These are phyloP conservation scores for Brassica balearica DNA, from an alignment of 441 rosid species.

Conservation along the genomic window DNA sequence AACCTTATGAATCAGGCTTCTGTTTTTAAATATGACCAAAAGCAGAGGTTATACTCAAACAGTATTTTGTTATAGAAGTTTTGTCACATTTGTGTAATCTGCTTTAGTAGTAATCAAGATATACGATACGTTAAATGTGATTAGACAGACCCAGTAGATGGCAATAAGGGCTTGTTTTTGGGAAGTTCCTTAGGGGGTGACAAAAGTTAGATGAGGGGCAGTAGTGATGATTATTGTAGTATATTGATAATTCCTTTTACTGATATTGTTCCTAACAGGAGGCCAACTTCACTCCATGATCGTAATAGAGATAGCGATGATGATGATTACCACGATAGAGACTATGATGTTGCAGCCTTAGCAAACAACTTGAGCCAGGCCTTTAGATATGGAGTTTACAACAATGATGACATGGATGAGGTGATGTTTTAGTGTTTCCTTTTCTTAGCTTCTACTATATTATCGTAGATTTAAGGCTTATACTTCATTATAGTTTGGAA, in stretches of 20 bases:
- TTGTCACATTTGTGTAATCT: conserved; percentile 27
- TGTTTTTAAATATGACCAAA: conserved; percentile 19
- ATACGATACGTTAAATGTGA: conserved; percentile 16
- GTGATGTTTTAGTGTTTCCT: conserved; percentile 49
- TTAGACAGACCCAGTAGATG: neutral
- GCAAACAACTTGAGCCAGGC: conserved; percentile 97
- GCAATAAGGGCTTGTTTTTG: conserved; percentile 11
- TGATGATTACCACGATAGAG: conserved; percentile 95
- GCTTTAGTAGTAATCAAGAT: conserved; percentile 24
- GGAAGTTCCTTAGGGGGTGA: conserved; percentile 3
- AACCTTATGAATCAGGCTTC: conserved; percentile 18
- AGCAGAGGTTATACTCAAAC: neutral
- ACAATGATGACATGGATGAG: conserved; percentile 84
- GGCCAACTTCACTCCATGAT: conserved; percentile 89
- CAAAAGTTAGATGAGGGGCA: neutral
- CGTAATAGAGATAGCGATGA: conserved; percentile 93
- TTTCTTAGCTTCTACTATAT: conserved; percentile 19
- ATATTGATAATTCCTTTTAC: neutral
- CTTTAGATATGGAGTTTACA: conserved; percentile 84
- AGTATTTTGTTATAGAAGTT: conserved; percentile 2
- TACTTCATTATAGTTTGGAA: neutral
- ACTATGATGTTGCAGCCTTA: conserved; percentile 94
- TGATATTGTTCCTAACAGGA: conserved; percentile 59
- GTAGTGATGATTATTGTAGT: conserved; percentile 13
- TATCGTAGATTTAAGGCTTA: conserved; percentile 7